Conservation (phyloP, 495 filamentous ascomycete species). For the Penicillium herquei region DNA sequence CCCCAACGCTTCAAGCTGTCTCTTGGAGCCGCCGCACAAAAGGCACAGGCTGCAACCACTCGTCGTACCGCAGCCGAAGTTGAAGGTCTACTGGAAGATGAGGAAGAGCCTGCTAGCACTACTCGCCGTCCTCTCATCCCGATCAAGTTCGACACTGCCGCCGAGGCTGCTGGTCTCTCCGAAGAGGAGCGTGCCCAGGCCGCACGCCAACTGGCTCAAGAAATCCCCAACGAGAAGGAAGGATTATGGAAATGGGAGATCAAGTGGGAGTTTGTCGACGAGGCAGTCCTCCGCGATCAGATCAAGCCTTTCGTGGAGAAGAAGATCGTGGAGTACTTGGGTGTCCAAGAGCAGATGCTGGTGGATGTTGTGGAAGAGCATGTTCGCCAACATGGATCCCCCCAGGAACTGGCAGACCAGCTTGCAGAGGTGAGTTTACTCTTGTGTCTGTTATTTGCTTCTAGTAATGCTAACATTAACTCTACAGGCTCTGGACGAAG, state of each 20-base stretch:
- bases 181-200: conserved; percentile 83
- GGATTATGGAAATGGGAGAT: conserved; percentile 90
- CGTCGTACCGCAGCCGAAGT: conserved; percentile 88
- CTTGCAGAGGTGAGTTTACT: conserved; percentile 70
- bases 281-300: conserved; percentile 78
- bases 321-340: conserved; percentile 94
- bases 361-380: conserved; percentile 91
- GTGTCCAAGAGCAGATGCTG: conserved; percentile 93
- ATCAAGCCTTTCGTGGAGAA: conserved; percentile 95
- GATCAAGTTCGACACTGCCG: conserved; percentile 83
- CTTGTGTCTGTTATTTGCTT: background rate
- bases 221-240: conserved; percentile 84
- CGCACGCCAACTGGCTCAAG: conserved; percentile 74
- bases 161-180: conserved; percentile 64
- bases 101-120: conserved; percentile 73
- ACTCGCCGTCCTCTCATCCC: conserved; percentile 81
- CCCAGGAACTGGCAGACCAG: conserved; percentile 79
- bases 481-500: conserved; percentile 84
- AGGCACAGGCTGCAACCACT: conserved; percentile 67
- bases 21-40: conserved; percentile 83
- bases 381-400: conserved; percentile 71
- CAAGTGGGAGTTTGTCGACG: conserved; percentile 93
- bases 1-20: conserved; percentile 92
- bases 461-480: conserved; percentile 31
- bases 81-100: conserved; percentile 90